phyloP scores from a whole-genome alignment of 1,284 basidiomycete genomes.

The Melampsora americana region DNA sequence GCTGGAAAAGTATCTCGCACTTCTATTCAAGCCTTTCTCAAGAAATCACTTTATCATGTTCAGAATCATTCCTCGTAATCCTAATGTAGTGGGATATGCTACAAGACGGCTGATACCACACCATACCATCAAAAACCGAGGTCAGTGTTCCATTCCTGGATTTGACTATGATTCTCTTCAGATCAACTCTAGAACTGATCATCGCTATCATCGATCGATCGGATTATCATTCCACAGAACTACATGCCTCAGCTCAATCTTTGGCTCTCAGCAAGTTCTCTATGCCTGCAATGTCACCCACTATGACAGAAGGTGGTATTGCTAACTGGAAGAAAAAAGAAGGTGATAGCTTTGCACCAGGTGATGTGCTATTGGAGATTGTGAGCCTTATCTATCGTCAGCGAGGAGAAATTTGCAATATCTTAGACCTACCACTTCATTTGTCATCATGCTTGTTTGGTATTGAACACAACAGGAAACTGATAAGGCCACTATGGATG shows the following conservation, averaged over 20 bases:
- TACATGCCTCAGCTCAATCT: slow-evolving; percentile 74
- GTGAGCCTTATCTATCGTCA: slow-evolving; percentile 59
- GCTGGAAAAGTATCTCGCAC: background rate
- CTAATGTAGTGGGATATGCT: background rate
- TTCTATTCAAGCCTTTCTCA: background rate
- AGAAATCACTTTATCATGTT: background rate
- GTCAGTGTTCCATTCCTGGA: background rate
- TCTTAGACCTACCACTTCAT: background rate
- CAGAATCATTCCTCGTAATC: background rate
- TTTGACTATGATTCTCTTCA: background rate
- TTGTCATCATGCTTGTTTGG: background rate
- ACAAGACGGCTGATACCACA: slow-evolving; percentile 4
- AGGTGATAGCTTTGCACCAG: slow-evolving; percentile 80
- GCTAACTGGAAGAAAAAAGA: slow-evolving; percentile 96
- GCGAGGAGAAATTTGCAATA: background rate
- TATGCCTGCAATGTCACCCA: slow-evolving; percentile 99
- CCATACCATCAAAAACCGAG: background rate
- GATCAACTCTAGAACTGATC: background rate
- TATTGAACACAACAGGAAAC: slow-evolving; percentile 70
- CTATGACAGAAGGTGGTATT: slow-evolving; percentile 99
- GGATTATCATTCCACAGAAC: slow-evolving; percentile 59
- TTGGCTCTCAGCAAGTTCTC: slow-evolving; percentile 81
- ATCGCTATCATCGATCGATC: background rate
- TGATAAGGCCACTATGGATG: slow-evolving; percentile 98
- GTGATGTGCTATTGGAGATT: slow-evolving; percentile 92